Conservation (phyloP, 1,284 basidiomycete species). For the Taiwanofungus camphoratus region DNA sequence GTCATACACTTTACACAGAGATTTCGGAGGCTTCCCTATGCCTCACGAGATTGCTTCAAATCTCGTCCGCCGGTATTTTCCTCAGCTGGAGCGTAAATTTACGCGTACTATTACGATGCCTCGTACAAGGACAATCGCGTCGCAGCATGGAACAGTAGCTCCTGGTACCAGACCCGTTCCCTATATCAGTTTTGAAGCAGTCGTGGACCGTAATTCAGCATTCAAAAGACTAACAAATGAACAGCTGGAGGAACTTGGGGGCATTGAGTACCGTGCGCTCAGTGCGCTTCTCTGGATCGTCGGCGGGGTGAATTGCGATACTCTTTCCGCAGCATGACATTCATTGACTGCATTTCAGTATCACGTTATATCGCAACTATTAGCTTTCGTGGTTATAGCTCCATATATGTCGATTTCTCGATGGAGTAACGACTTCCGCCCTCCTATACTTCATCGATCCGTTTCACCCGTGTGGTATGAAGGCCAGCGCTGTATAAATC, state of each 20-base stretch:
- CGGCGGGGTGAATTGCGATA: slow-evolving; percentile 27
- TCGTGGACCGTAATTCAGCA: slow-evolving; percentile 84
- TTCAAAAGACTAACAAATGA: slow-evolving; percentile 79
- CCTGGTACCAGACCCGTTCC: slow-evolving; percentile 54
- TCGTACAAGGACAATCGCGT: slow-evolving; percentile 26
- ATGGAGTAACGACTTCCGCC: slow-evolving; percentile 52
- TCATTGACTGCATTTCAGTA: slow-evolving; percentile 42
- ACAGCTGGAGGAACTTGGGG: slow-evolving; percentile 88
- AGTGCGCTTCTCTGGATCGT: slow-evolving; percentile 78
- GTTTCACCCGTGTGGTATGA: slow-evolving; percentile 56
- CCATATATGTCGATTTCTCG: slow-evolving; percentile 63
- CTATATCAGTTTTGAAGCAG: slow-evolving; percentile 84
- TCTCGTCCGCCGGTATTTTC: slow-evolving; percentile 22
- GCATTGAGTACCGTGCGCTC: slow-evolving; percentile 88
- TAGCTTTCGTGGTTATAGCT: slow-evolving; percentile 53
- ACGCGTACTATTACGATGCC: slow-evolving; percentile 27
- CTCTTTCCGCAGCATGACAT: neutral
- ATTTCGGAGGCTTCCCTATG: slow-evolving; percentile 89
- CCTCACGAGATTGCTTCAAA: slow-evolving; percentile 53
- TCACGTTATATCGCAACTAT: slow-evolving; percentile 33
- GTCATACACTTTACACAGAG: slow-evolving; percentile 40
- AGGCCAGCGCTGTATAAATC: neutral
- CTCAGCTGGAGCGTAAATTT: slow-evolving; percentile 22
- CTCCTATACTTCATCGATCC: slow-evolving; percentile 46
- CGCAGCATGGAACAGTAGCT: slow-evolving; percentile 24